Conservation (phyloP, 352 stramenopile species). For the Phytopythium helicoides region DNA sequence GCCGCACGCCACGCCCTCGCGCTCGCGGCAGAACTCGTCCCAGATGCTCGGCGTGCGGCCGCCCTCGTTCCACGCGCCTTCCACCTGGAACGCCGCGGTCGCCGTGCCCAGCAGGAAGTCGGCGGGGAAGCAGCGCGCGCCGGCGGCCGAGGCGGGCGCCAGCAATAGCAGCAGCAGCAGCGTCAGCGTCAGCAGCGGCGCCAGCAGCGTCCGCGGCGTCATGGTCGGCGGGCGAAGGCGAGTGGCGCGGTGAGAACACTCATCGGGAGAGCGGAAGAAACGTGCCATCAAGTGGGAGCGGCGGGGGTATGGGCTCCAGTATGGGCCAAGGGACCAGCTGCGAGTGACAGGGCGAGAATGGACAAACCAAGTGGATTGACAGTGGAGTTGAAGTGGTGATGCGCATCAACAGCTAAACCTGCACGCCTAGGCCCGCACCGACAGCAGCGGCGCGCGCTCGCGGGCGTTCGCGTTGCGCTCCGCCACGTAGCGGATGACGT, state of each 20-base stretch:
- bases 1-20: constrained; percentile 57
- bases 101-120: constrained; percentile 27
- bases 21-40: constrained; percentile 20
- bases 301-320: no score
- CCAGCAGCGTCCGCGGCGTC: no score
- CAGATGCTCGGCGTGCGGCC: constrained; percentile 23
- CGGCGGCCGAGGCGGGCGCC: neutral
- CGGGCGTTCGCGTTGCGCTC: neutral
- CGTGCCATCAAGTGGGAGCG: no score
- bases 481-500: constrained; percentile 8
- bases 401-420: no score
- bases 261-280: no score
- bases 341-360: no score
- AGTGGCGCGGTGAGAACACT: no score
- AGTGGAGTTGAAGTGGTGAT: no score
- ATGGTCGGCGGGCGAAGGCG: no score
- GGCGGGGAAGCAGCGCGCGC: constrained; percentile 16
- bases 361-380: no score
- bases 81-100: constrained; percentile 23
- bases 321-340: no score
- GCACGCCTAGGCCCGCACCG: neutral
- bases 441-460: constrained; percentile 5
- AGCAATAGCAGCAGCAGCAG: no score
- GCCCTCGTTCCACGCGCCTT: constrained; percentile 17
- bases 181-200: neutral